Conservation (phyloP, 805 yeast species). For the Lachancea meyersii region DNA sequence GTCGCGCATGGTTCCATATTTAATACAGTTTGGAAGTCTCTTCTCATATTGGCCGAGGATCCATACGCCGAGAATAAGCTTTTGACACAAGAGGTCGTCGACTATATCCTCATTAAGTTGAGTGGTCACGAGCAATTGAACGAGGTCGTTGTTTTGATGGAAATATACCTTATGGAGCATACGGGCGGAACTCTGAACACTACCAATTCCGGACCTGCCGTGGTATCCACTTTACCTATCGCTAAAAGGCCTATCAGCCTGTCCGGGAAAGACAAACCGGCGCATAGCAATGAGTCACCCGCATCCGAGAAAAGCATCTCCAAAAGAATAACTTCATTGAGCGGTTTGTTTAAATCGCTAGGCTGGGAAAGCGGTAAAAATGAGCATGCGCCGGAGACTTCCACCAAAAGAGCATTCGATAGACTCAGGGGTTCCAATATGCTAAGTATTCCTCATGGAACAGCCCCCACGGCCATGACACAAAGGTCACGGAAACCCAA, state of each 20-base stretch:
- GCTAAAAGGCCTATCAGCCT: conserved; percentile 10
- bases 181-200: conserved; percentile 20
- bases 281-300: neutral
- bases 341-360: conserved; percentile 26
- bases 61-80: conserved; percentile 77
- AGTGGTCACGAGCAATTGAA: conserved; percentile 49
- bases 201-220: conserved; percentile 12
- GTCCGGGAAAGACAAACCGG: conserved; percentile 1
- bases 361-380: conserved; percentile 12
- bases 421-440: conserved; percentile 20
- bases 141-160: conserved; percentile 60
- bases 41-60: conserved; percentile 75
- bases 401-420: conserved; percentile 21
- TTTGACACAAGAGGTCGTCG: conserved; percentile 69
- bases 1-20: conserved; percentile 86
- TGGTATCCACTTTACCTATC: conserved; percentile 8
- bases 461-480: conserved; percentile 49
- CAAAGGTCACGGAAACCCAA: conserved; percentile 42
- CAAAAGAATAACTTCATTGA: conserved; percentile 26
- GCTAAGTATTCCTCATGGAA: conserved; percentile 32
- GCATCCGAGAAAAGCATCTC: neutral
- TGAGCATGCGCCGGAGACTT: neutral
- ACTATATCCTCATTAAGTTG: conserved; percentile 58
- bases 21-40: conserved; percentile 80
- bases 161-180: conserved; percentile 52